These are phyloP conservation scores for Sphaceloma murrayae DNA, from an alignment of 2,329 filamentous ascomycete species.

Conservation along the genomic window DNA sequence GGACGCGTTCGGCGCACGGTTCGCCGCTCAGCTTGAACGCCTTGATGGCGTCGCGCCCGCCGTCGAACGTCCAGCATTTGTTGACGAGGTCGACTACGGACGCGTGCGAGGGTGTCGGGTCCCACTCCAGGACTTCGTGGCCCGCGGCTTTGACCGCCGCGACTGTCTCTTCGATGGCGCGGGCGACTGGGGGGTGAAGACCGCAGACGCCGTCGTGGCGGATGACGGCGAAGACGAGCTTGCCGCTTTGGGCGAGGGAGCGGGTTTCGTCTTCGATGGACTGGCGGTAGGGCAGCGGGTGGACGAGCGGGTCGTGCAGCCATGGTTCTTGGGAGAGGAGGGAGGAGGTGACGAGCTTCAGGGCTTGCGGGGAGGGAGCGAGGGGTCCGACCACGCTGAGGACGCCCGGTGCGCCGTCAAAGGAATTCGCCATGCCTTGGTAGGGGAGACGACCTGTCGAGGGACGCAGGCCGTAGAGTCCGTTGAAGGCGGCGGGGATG, in stretches of 20 bases:
- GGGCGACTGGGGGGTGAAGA: constrained; percentile 48
- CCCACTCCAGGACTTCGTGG: constrained; percentile 52
- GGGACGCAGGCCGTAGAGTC: constrained; percentile 48
- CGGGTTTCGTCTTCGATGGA: constrained; percentile 32
- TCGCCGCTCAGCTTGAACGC: constrained; percentile 49
- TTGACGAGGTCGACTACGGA: constrained; percentile 30
- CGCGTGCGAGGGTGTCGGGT: constrained; percentile 42
- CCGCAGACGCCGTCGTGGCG: constrained; percentile 42
- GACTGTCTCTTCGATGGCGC: constrained; percentile 45
- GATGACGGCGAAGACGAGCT: constrained; percentile 48
- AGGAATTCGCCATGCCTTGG: constrained; percentile 51
- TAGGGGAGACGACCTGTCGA: constrained; percentile 46
- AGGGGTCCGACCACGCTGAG: constrained; percentile 56
- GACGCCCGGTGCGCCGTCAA: constrained; percentile 55
- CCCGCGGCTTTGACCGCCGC: constrained; percentile 43
- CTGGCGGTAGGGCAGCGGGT: constrained; percentile 56
- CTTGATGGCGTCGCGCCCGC: constrained; percentile 42
- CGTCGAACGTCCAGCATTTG: constrained; percentile 39
- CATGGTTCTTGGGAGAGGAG: constrained; percentile 53
- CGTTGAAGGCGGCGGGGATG: constrained; percentile 52
- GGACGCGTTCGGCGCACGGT: constrained; percentile 37
- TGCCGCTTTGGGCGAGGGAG: constrained; percentile 32
- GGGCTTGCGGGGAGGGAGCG: constrained; percentile 44
- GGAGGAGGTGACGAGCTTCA: constrained; percentile 48
- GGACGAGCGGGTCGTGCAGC: constrained; percentile 55